These are phyloP conservation scores for Mycena capillaripes DNA, from an alignment of 768 basidiomycete species.

Conservation along the genomic window DNA sequence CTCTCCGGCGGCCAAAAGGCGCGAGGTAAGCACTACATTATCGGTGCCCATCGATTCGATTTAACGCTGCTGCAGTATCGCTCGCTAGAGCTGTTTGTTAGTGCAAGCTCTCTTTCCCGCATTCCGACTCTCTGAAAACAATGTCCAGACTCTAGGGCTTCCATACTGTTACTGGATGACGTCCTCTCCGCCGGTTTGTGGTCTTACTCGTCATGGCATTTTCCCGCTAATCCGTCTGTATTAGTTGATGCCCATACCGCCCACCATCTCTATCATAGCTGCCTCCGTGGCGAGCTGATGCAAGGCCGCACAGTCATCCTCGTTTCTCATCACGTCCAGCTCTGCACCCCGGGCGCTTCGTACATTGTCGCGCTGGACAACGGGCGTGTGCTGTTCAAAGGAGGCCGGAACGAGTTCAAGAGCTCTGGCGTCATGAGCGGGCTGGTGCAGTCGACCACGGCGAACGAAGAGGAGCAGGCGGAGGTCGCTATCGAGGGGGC, in stretches of 20 bases:
- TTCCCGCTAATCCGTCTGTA: conserved; percentile 12
- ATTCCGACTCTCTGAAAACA: neutral
- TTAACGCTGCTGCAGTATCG: conserved; percentile 60
- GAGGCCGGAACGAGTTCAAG: conserved; percentile 74
- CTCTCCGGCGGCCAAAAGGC: conserved; percentile 77
- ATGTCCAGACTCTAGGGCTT: conserved; percentile 76
- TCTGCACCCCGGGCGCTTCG: conserved; percentile 83
- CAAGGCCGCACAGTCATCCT: conserved; percentile 87
- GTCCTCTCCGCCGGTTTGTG: conserved; percentile 68
- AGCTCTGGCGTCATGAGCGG: conserved; percentile 75
- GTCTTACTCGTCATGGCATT: neutral
- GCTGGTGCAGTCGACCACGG: conserved; percentile 71
- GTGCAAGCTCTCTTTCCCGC: neutral
- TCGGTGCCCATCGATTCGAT: conserved; percentile 6
- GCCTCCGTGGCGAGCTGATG: conserved; percentile 88
- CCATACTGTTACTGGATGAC: conserved; percentile 87
- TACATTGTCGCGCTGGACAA: conserved; percentile 90
- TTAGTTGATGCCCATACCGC: conserved; percentile 94
- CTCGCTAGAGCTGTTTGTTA: conserved; percentile 84
- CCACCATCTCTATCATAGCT: conserved; percentile 86
- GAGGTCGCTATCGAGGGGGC: conserved; percentile 56
- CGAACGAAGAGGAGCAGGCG: conserved; percentile 55
- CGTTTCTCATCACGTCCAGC: conserved; percentile 95
- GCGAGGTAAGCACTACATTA: conserved; percentile 56
- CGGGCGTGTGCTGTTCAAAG: conserved; percentile 83